Conservation (phyloP, 345 rosid species). For the Angophora floribunda region DNA sequence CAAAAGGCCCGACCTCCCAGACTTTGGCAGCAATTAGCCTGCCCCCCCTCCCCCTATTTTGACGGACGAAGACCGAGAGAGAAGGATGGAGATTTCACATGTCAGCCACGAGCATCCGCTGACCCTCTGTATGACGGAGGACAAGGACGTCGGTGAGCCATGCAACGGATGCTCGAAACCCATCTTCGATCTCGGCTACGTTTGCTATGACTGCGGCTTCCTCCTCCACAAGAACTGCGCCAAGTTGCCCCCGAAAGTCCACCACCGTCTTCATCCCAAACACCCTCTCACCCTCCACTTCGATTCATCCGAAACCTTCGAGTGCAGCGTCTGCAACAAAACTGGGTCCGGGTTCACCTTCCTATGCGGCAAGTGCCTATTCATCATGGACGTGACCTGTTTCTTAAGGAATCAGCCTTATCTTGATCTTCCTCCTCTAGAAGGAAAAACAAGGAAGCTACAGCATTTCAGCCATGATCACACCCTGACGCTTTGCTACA, state of each 20-base stretch:
- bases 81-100: not conserved
- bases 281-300: constrained; percentile 9
- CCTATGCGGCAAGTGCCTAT: constrained; percentile 2
- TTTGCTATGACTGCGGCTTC: constrained; percentile 5
- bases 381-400: constrained; percentile 2
- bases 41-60: not conserved
- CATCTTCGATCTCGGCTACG: not conserved
- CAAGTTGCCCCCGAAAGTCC: not conserved
- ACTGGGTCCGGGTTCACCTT: not conserved
- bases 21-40: not conserved
- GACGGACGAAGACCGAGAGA: not conserved
- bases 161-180: constrained; percentile 6
- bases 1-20: not conserved
- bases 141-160: not conserved
- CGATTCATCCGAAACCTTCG: not conserved
- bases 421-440: not conserved
- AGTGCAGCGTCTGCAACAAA: constrained; percentile 2
- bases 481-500: not conserved
- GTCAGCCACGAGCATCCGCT: constrained; percentile 8
- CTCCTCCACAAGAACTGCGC: constrained; percentile 12
- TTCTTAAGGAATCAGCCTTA: not conserved
- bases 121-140: not conserved
- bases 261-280: constrained; percentile 6
- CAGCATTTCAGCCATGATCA: not conserved
- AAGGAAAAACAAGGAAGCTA: not conserved